phyloP scores from a whole-genome alignment of 73 alveolate species.

The Symbiodinium pilosum region DNA sequence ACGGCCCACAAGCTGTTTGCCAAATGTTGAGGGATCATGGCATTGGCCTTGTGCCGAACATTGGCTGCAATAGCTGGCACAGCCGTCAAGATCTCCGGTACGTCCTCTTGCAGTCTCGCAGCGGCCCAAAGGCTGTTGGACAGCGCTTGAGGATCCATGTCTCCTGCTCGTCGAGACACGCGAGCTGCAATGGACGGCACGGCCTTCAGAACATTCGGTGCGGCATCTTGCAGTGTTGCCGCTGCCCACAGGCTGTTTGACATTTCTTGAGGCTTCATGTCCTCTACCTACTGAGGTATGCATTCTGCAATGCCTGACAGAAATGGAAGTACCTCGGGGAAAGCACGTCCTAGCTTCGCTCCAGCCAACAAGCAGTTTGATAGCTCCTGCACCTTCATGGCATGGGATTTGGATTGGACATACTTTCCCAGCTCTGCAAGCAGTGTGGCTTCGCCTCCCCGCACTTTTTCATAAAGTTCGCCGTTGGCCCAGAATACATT shows the following conservation, averaged over 20 bases:
- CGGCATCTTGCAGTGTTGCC: not conserved
- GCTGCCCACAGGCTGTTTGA: conserved; percentile 55
- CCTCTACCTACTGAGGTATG: not conserved
- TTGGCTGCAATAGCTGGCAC: not conserved
- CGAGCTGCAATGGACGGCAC: conserved; percentile 1
- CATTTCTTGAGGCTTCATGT: not conserved
- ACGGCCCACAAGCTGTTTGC: conserved; percentile 45
- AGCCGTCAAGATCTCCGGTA: not conserved
- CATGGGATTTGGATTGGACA: not conserved
- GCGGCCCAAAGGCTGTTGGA: not conserved
- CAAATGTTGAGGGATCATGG: not conserved
- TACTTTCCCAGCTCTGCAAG: not conserved
- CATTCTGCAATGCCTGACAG: not conserved
- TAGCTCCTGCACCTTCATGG: not conserved
- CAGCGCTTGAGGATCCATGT: conserved; percentile 8
- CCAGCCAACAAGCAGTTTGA: not conserved
- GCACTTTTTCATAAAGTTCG: not conserved
- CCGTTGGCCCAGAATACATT: not conserved
- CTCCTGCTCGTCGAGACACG: not conserved
- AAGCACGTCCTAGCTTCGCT: not conserved
- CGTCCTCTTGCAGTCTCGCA: not conserved
- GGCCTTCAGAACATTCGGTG: not conserved
- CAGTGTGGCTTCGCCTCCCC: not conserved
- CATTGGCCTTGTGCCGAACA: not conserved
- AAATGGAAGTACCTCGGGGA: not conserved